Percentiles rank a stretch among this genome's conserved stretches.
Evolutionary conservation across 345 rosid genomes (phyloP).

Genomic region (Draba incana): DNA sequence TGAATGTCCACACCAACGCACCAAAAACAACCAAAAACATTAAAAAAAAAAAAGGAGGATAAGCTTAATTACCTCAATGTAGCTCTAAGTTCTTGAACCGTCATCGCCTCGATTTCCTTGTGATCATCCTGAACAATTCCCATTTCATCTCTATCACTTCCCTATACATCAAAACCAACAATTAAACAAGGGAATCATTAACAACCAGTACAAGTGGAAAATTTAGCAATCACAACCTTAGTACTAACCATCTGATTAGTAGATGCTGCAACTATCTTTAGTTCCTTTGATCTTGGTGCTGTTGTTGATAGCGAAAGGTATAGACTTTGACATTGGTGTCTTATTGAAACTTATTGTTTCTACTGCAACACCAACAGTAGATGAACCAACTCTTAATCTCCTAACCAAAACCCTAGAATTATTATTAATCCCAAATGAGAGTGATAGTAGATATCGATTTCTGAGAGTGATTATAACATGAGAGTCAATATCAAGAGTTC

Average conservation of each 20-base stretch:
- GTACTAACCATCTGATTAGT: slow-evolving; percentile 35
- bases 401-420: slow-evolving; percentile 51
- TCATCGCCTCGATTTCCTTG: slow-evolving; percentile 62
- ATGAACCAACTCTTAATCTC: slow-evolving; percentile 42
- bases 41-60: too few relatives aligned
- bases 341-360: slow-evolving; percentile 49
- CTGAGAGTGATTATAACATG: too few relatives aligned
- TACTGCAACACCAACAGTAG: slow-evolving; percentile 38
- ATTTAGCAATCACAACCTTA: slow-evolving; percentile 31
- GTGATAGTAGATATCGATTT: too few relatives aligned
- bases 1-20: background rate
- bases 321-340: slow-evolving; percentile 40
- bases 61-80: slow-evolving; percentile 73
- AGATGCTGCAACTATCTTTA: too few relatives aligned
- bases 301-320: too few relatives aligned
- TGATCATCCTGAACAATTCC: slow-evolving; percentile 38
- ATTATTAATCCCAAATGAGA: too few relatives aligned
- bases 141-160: slow-evolving; percentile 38
- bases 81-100: slow-evolving; percentile 71
- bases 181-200: background rate
- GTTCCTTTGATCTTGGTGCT: too few relatives aligned
- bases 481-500: too few relatives aligned
- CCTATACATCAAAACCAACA: slow-evolving; percentile 29
- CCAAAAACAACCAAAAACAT: background rate
- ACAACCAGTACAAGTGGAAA: slow-evolving; percentile 3